Evolutionary conservation across 1,139 yeast genomes (phyloP), one percentile per base, ranked within the genome.

Genomic region (Suhomyces atakaporum): DNA sequence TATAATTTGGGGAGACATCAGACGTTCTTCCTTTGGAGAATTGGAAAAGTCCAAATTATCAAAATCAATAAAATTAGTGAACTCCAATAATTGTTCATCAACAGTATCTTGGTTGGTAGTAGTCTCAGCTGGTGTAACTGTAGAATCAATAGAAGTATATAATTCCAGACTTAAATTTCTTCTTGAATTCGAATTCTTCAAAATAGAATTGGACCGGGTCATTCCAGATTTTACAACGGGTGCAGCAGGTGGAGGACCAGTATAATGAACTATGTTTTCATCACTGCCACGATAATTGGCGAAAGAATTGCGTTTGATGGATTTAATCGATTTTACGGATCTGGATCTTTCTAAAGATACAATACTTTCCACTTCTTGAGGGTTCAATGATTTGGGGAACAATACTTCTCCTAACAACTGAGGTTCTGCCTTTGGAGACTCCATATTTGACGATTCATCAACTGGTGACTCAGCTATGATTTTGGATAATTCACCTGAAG

Each of bases 301-400:
- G 44, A 66, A 66, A 27, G 78, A 73, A 39, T 63, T 61, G 27
- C 77, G 51, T 49, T 51, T 62, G 30, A 38, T 40, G 31, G 63
- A 62, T 49, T 49, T 66, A 8, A 72, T 59, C 1, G 83, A 77
- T 45, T 63, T 67, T 60, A 77, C 63, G 2, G 89, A 81, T 45
- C 87, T 66, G 12, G 84, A 76, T 44, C 90, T 70, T 55, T 84
- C 95, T 31, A 84, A 54, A 4, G 87, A 77, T 1, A 82, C 82
- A 42, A 84, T 84, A 33, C 85, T 79, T 47, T 82, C 87, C 11
- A 84, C 86, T 54, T 84, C 95, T 38, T 74, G 79, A 0, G 76
- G 68, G 44, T 73, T 81, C 29, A 84, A 64, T 3, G 79, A 75
- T 51, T 81, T 84, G 0, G 94, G 95, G 55, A 84, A 84, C 27